Evolutionary conservation across 345 rosid genomes (phyloP).

Genomic region (Eucalyptus regnans): DNA sequence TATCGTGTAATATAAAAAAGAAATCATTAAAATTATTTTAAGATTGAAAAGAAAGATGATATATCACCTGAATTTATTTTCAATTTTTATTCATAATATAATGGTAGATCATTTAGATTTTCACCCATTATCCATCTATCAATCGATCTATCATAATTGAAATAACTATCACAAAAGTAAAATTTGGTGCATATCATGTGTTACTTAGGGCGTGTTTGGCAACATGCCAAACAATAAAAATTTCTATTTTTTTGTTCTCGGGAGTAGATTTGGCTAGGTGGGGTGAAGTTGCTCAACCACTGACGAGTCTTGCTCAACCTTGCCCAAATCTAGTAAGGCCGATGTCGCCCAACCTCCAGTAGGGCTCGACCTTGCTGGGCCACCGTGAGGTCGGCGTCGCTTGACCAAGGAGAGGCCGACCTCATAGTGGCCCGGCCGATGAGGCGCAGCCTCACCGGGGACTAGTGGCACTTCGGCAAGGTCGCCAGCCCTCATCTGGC

Average conservation of each 20-base stretch:
- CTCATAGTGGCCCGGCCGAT: accelerated
- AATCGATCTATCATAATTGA: not conserved
- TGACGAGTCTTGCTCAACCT: too few relatives aligned
- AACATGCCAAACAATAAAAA: too few relatives aligned
- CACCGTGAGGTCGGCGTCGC: accelerated
- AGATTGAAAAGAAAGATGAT: not conserved
- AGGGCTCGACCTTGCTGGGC: too few relatives aligned
- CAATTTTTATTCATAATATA: not conserved
- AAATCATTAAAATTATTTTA: not conserved
- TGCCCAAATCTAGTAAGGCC: too few relatives aligned
- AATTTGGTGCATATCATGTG: not conserved
- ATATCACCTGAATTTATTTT: not conserved
- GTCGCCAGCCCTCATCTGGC: accelerated
- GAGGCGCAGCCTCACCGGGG: accelerated
- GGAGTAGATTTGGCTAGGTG: too few relatives aligned
- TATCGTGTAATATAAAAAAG: not conserved
- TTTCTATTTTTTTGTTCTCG: too few relatives aligned
- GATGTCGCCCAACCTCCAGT: accelerated
- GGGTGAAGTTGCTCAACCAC: too few relatives aligned
- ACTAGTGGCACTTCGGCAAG: too few relatives aligned
- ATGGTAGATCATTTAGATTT: not conserved
- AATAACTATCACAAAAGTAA: not conserved
- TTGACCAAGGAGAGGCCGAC: accelerated
- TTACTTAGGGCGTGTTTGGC: not conserved
- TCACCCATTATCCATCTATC: not conserved